phyloP scores from a whole-genome alignment of 2,329 filamentous ascomycete species.

The Talaromyces sp. region DNA sequence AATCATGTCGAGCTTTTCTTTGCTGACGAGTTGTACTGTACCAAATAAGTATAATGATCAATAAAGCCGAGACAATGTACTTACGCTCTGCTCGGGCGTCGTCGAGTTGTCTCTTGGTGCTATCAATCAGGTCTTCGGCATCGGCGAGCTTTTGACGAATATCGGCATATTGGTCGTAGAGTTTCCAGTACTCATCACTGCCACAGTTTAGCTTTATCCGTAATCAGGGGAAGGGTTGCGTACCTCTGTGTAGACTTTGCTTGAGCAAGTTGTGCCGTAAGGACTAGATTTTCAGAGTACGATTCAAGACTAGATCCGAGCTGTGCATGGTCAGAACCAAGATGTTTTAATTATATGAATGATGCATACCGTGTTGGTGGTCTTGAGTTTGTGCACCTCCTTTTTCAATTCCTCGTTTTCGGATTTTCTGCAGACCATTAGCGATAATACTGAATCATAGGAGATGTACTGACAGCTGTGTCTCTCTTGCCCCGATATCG shows the following conservation, averaged over 20 bases:
- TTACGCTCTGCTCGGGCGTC: slow-evolving; percentile 38
- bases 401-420: slow-evolving; percentile 41
- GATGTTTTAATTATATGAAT: slow-evolving; percentile 20
- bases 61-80: slow-evolving; percentile 16
- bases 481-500: slow-evolving; percentile 38
- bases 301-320: slow-evolving; percentile 28
- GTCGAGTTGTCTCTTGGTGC: slow-evolving; percentile 34
- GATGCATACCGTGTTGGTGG: slow-evolving; percentile 16
- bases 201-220: no score
- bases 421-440: slow-evolving; percentile 30
- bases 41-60: background rate
- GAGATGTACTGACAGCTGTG: slow-evolving; percentile 34
- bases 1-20: slow-evolving; percentile 39
- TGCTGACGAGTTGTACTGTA: slow-evolving; percentile 34
- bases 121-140: slow-evolving; percentile 35
- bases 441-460: background rate
- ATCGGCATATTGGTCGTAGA: slow-evolving; percentile 39
- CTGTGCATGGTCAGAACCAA: slow-evolving; percentile 23
- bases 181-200: slow-evolving; percentile 41
- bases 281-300: slow-evolving; percentile 34
- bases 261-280: slow-evolving; percentile 32
- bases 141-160: slow-evolving; percentile 39
- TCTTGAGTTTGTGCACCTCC: slow-evolving; percentile 34
- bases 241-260: slow-evolving; percentile 38
- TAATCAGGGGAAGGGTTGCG: background rate